Percentiles rank a stretch among this genome's conserved stretches.
These are phyloP conservation scores for Thyridium curvatum DNA, from an alignment of 2,329 filamentous ascomycete species.

Conservation along the genomic window DNA sequence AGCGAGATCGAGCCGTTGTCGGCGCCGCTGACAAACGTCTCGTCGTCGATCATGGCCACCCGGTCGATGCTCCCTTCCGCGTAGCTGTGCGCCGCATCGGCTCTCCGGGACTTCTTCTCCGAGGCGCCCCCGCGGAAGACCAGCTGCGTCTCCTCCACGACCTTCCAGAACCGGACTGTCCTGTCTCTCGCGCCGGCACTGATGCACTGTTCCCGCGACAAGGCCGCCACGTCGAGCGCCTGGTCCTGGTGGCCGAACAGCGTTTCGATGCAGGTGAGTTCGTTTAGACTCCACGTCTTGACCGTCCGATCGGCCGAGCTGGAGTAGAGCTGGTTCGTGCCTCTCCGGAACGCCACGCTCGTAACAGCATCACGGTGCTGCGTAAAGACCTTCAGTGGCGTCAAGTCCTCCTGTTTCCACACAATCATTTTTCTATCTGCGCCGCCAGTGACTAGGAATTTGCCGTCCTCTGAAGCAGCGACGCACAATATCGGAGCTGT, in stretches of 20 bases:
- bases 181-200: constrained; percentile 87
- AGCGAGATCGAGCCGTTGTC: constrained; percentile 84
- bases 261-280: constrained; percentile 90
- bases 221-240: constrained; percentile 75
- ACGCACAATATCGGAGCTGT: constrained; percentile 74
- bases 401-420: constrained; percentile 76
- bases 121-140: constrained; percentile 72
- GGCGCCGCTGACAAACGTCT: constrained; percentile 85
- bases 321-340: constrained; percentile 88
- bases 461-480: constrained; percentile 82
- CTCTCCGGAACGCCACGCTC: constrained; percentile 76
- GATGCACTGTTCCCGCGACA: constrained; percentile 82
- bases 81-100: constrained; percentile 10
- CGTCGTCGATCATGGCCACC: constrained; percentile 82
- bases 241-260: constrained; percentile 94
- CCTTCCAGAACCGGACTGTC: constrained; percentile 91
- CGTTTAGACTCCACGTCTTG: constrained; percentile 90
- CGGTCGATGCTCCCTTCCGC: constrained; percentile 82
- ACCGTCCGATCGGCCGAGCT: constrained; percentile 87
- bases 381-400: constrained; percentile 75
- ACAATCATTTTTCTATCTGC: constrained; percentile 79
- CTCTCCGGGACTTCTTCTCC: constrained; percentile 40
- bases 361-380: constrained; percentile 88
- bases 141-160: constrained; percentile 89
- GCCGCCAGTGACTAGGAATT: constrained; percentile 86